Conservation (phyloP, 2,329 filamentous ascomycete species). For the Neocatenulostroma microsporum region DNA sequence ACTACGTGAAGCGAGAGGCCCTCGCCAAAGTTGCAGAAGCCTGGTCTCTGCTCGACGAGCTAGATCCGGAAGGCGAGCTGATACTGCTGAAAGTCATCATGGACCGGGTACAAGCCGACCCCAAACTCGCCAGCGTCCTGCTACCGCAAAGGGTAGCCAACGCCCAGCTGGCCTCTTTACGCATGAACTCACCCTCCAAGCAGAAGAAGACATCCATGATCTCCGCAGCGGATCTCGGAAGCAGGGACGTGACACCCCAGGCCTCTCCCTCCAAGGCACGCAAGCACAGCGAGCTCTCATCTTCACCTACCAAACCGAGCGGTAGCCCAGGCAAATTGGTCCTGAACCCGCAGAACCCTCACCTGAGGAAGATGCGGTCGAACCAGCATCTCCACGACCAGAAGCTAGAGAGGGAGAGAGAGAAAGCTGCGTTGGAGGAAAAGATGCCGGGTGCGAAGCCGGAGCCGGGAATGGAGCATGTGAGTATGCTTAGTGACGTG, state of each 20-base stretch:
- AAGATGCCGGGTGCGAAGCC: slow-evolving; percentile 52
- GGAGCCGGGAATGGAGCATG: slow-evolving; percentile 79
- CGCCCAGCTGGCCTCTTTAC: slow-evolving; percentile 29
- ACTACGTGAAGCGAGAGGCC: slow-evolving; percentile 64
- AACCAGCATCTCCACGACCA: slow-evolving; percentile 28
- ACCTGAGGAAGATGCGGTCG: slow-evolving; percentile 65
- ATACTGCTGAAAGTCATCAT: slow-evolving; percentile 73
- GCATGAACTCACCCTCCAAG: slow-evolving; percentile 22
- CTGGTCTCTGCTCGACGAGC: slow-evolving; percentile 71
- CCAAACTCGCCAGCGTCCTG: slow-evolving; percentile 50
- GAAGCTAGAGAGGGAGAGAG: slow-evolving; percentile 19
- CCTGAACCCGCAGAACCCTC: slow-evolving; percentile 73
- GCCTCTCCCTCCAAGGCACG: slow-evolving; percentile 22
- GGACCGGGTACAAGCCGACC: slow-evolving; percentile 62
- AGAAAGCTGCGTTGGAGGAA: slow-evolving; percentile 42
- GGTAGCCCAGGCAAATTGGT: slow-evolving; percentile 55
- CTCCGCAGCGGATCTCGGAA: slow-evolving; percentile 13
- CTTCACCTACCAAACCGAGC: slow-evolving; percentile 19
- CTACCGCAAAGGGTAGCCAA: slow-evolving; percentile 30
- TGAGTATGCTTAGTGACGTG: slow-evolving; percentile 79
- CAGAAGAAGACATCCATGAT: slow-evolving; percentile 20
- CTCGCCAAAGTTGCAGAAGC: slow-evolving; percentile 77
- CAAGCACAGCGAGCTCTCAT: slow-evolving; percentile 3
- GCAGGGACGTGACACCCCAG: slow-evolving; percentile 18
- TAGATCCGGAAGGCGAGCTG: slow-evolving; percentile 86